These are phyloP conservation scores for Niveomyces coronatus DNA, from an alignment of 2,329 filamentous ascomycete species.

Conservation along the genomic window DNA sequence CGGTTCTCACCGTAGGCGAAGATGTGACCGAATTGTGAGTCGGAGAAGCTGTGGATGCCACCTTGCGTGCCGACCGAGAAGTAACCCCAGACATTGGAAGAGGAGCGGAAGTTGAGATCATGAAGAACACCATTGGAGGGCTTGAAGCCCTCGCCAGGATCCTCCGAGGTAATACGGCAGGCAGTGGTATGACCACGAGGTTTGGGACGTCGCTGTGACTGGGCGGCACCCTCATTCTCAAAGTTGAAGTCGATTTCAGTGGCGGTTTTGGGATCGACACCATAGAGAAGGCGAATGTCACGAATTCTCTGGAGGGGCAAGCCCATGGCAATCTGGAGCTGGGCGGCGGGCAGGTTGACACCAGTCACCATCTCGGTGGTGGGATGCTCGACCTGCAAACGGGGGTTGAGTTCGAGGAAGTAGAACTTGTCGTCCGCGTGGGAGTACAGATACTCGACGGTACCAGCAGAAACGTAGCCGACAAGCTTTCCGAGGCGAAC, in stretches of 20 bases:
- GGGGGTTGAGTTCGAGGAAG: conserved; percentile 96
- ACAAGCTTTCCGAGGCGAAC: conserved; percentile 89
- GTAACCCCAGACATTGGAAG: conserved; percentile 99
- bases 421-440: conserved; percentile 98
- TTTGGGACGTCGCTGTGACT: conserved; percentile 78
- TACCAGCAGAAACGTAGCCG: conserved; percentile 97
- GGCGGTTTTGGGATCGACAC: conserved; percentile 77
- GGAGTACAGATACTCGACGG: conserved; percentile 97
- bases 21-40: conserved; percentile 98
- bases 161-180: conserved; percentile 97
- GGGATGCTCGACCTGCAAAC: conserved; percentile 98
- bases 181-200: conserved; percentile 97
- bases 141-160: conserved; percentile 98
- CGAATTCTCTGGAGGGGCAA: conserved; percentile 88
- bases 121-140: conserved; percentile 98
- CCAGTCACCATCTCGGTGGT: conserved; percentile 99
- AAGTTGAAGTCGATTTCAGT: conserved; percentile 96
- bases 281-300: conserved; percentile 93
- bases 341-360: conserved; percentile 91
- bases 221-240: conserved; percentile 69
- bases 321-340: conserved; percentile 99
- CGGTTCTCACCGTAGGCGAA: conserved; percentile 98
- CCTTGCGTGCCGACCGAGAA: conserved; percentile 96
- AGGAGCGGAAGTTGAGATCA: conserved; percentile 97
- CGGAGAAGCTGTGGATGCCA: conserved; percentile 98